phyloP scores from a whole-genome alignment of 257 asterid genomes.

The Solanum gandarillasii region DNA sequence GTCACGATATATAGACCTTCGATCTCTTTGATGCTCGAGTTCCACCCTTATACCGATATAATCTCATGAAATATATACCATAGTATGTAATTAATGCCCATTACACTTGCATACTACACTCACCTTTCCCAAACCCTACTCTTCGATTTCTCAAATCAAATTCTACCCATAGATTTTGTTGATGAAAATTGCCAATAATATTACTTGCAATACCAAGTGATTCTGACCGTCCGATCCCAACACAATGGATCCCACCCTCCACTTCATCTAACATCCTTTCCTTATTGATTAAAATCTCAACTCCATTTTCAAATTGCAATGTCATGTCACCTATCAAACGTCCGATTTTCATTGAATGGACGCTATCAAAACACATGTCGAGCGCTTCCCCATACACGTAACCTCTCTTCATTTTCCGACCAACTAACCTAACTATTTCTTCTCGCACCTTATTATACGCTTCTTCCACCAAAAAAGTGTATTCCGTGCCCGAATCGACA shows the following conservation, averaged over 20 bases:
- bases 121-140: slow-evolving; percentile 65
- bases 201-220: slow-evolving; percentile 52
- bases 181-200: slow-evolving; percentile 77
- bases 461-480: slow-evolving; percentile 58
- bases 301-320: slow-evolving; percentile 51
- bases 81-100: not conserved
- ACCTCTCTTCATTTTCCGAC: slow-evolving; percentile 42
- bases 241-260: slow-evolving; percentile 53
- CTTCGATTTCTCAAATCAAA: slow-evolving; percentile 44
- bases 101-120: slow-evolving; percentile 23
- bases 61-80: not conserved
- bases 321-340: slow-evolving; percentile 50
- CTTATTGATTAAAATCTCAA: slow-evolving; percentile 30
- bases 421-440: slow-evolving; percentile 40
- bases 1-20: not conserved
- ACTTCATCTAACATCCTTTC: slow-evolving; percentile 50
- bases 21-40: not conserved
- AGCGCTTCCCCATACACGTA: slow-evolving; percentile 48
- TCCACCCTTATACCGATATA: not conserved
- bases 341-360: slow-evolving; percentile 22
- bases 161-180: slow-evolving; percentile 80
- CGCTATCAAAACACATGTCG: slow-evolving; percentile 72
- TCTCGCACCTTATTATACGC: slow-evolving; percentile 54
- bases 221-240: slow-evolving; percentile 68
- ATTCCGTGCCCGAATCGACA: slow-evolving; percentile 78